phyloP scores from a whole-genome alignment of 371 early-diverging fungal genomes.

The Circinella umbellata region DNA sequence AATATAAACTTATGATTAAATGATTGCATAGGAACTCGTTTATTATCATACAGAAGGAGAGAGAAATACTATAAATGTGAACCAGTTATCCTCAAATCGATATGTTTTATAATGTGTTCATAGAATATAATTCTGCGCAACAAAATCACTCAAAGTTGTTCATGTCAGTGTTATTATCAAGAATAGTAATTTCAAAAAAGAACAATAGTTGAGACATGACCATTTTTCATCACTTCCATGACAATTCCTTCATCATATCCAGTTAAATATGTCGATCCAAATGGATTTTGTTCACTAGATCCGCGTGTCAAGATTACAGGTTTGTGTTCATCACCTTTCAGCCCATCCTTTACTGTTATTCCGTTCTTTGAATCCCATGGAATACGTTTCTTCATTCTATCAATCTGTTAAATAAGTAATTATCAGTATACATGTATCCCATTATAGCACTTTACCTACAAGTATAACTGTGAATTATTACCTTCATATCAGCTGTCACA shows the following conservation, averaged over 20 bases:
- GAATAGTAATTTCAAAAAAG: conserved; percentile 37
- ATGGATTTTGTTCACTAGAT: conserved; percentile 74
- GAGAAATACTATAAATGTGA: too few species aligned
- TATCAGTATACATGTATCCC: not conserved
- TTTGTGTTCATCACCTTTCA: conserved; percentile 31
- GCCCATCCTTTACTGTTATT: conserved; percentile 29
- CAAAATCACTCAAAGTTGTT: too few species aligned
- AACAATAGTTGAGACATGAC: conserved; percentile 60
- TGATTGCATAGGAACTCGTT: too few species aligned
- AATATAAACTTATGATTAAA: too few species aligned
- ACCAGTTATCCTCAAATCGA: too few species aligned
- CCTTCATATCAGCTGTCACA: conserved; percentile 53
- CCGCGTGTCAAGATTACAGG: conserved; percentile 70
- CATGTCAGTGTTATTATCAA: too few species aligned
- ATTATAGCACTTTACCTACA: too few species aligned
- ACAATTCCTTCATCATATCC: conserved; percentile 69
- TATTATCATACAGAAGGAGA: too few species aligned
- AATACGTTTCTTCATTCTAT: conserved; percentile 49
- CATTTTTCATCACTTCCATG: conserved; percentile 67
- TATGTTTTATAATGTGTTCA: too few species aligned
- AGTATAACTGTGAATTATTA: conserved; percentile 7
- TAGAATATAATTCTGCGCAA: too few species aligned
- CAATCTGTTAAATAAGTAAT: not conserved
- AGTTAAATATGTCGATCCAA: conserved; percentile 68
- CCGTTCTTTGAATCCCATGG: conserved; percentile 45